These are phyloP conservation scores for Moniliophthora roreri DNA, from an alignment of 1,284 basidiomycete genomes.

Conservation along the genomic window DNA sequence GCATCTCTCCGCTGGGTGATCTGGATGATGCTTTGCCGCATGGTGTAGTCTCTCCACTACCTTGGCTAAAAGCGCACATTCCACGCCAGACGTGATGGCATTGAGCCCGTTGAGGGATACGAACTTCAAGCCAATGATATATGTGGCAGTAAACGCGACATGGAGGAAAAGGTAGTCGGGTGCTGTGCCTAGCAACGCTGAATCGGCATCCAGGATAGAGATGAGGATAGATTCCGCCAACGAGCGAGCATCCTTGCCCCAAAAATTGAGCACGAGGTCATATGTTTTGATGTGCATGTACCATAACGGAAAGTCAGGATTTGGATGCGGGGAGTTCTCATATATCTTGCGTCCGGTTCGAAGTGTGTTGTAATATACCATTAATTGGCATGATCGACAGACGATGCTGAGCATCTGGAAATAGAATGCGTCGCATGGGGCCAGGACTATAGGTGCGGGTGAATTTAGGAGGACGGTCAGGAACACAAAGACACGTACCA, in stretches of 20 bases:
- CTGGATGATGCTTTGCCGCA: too few species aligned
- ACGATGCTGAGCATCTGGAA: constrained; percentile 31
- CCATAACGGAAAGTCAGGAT: too few species aligned
- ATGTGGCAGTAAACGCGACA: constrained; percentile 1
- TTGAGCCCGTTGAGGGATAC: too few species aligned
- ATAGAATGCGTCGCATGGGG: constrained; percentile 38
- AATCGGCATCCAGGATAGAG: not conserved
- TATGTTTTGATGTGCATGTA: too few species aligned
- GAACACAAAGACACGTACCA: constrained; percentile 20
- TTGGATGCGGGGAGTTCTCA: too few species aligned
- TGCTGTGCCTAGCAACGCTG: not conserved
- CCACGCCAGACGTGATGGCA: not conserved
- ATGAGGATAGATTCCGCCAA: constrained; percentile 5
- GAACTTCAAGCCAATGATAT: not conserved
- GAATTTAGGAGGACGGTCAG: too few species aligned
- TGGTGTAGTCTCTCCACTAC: too few species aligned
- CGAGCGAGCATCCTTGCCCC: constrained; percentile 1
- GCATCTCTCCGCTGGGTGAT: too few species aligned
- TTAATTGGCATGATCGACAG: too few species aligned
- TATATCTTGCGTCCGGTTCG: too few species aligned
- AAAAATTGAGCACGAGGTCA: not conserved
- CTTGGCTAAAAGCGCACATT: not conserved
- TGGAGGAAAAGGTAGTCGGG: constrained; percentile 5
- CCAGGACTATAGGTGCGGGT: constrained; percentile 30
- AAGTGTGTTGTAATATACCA: too few species aligned